Base-by-base conservation (phyloP, 2,329 filamentous ascomycete genomes). In the Raffaelea arxii region DNA sequence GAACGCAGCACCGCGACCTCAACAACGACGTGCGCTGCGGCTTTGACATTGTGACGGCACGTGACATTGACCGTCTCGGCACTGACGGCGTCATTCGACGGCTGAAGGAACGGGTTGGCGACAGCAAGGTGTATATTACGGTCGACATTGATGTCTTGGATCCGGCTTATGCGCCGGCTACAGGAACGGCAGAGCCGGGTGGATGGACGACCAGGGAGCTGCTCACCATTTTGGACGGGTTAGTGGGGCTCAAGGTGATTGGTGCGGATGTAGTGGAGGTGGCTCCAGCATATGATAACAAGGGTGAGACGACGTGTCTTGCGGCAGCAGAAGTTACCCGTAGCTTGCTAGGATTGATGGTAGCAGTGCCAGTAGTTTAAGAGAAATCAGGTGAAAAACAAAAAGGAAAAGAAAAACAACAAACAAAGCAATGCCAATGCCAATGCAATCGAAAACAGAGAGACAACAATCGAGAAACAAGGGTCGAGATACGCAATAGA, bases 141-240 rank as follows among this genome's bases (percentile, higher is more conserved):
- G 77, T 91, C 16, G 86, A 91, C 58, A 90, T 90, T 54, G 86
- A 91, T 62, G 84, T 90, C 0, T 69, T 91, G 41, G 85, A 91
- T 60, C 86, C 86, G 3, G 47, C 47, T 1, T 49, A 41, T 41
- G 39, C 47, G 2, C 37, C 47, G 39, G 84, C 82, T 2, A 89
- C 84, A 0, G 86, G 86, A 1, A 91, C 86, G 0, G 82, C 85
- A 0, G 86, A 90, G 61, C 80, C 84, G 0, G 85, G 86, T 43
- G 86, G 86, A 18, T 91, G 85, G 86, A 86, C 83, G 2, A 87
- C 80, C 4, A 72, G 86, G 27, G 86, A 91, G 63, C 65, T 92
- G 49, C 82, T 90, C 50, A 71, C 80, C 3, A 82, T 91, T 46
- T 64, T 91, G 51, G 74, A 86, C 23, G 84, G 83, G 0, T 74